Percentiles rank a stretch among this genome's conserved stretches.
Conservation (phyloP, 768 basidiomycete genomes). For the Boletales sp. region DNA sequence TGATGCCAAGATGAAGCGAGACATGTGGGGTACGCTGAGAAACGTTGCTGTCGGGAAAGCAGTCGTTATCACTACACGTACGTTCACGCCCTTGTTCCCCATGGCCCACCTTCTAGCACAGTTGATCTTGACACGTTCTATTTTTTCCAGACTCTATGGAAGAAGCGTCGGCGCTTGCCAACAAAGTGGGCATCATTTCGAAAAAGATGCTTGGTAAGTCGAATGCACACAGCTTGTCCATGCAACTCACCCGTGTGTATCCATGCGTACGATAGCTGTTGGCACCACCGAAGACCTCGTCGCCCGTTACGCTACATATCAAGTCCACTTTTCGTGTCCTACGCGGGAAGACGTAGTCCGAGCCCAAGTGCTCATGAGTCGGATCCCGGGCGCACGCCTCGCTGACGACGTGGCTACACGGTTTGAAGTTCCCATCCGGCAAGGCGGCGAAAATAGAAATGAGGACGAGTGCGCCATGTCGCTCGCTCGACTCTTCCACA, state of each 20-base stretch:
- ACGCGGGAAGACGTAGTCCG: constrained; percentile 55
- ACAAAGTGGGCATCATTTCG: constrained; percentile 73
- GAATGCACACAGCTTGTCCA: not conserved
- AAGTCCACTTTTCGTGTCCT: constrained; percentile 70
- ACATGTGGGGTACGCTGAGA: constrained; percentile 76
- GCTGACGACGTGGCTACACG: constrained; percentile 74
- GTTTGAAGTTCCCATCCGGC: constrained; percentile 62
- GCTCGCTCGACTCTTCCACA: constrained; percentile 56
- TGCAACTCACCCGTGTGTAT: too few relatives aligned
- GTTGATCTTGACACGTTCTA: too few relatives aligned
- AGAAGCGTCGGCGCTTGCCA: constrained; percentile 75
- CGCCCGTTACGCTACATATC: constrained; percentile 67
- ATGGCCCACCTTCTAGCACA: too few relatives aligned
- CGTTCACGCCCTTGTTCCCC: constrained; percentile 17
- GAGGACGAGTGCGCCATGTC: constrained; percentile 30
- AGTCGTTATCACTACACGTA: constrained; percentile 69
- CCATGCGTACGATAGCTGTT: constrained; percentile 41
- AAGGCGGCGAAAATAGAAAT: not conserved
- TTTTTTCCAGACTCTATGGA: constrained; percentile 67
- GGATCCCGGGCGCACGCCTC: constrained; percentile 58
- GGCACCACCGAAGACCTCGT: constrained; percentile 63
- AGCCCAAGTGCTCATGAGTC: constrained; percentile 59
- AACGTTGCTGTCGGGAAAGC: constrained; percentile 65
- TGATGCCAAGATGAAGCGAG: constrained; percentile 78
- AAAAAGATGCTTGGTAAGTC: constrained; percentile 60